A percentile compares a stretch with the other conserved stretches of the same genome.
These are phyloP conservation scores for Gossypium davidsonii DNA, from an alignment of 441 rosid species.

Conservation along the genomic window DNA sequence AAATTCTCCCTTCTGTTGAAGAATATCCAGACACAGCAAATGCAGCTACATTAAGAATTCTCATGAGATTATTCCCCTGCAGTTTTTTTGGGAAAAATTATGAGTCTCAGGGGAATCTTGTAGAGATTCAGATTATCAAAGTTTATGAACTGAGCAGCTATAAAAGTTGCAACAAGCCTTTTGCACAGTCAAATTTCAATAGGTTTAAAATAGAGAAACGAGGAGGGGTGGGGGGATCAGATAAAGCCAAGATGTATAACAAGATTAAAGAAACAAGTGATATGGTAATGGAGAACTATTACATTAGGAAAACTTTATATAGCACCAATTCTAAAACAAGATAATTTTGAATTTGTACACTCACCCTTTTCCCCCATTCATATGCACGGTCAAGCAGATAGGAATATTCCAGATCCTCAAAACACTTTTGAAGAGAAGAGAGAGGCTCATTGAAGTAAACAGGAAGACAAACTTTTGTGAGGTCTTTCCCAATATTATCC, in stretches of 20 bases:
- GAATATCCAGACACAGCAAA: constrained; percentile 91
- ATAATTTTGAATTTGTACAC: constrained; percentile 10
- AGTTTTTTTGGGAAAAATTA: constrained; percentile 4
- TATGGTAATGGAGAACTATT: neutral
- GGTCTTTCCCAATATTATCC: constrained; percentile 91
- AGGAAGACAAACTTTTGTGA: constrained; percentile 85
- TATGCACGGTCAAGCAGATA: constrained; percentile 70
- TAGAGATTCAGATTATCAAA: neutral
- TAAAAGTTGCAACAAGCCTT: neutral
- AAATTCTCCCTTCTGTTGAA: constrained; percentile 79
- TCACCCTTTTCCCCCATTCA: constrained; percentile 75
- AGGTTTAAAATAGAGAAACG: neutral
- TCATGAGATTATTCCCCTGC: constrained; percentile 76
- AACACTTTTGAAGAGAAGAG: constrained; percentile 78
- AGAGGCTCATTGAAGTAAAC: constrained; percentile 90
- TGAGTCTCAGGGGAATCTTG: neutral
- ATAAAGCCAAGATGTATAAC: neutral
- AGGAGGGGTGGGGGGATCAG: neutral
- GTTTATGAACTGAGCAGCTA: neutral
- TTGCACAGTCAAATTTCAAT: neutral
- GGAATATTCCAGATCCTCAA: constrained; percentile 81
- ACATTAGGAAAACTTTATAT: neutral
- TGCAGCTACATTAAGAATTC: constrained; percentile 81
- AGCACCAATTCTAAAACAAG: neutral
- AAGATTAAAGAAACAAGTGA: neutral